Evolutionary conservation across 441 rosid species (phyloP).

Genomic region (Jatropha podagrica): DNA sequence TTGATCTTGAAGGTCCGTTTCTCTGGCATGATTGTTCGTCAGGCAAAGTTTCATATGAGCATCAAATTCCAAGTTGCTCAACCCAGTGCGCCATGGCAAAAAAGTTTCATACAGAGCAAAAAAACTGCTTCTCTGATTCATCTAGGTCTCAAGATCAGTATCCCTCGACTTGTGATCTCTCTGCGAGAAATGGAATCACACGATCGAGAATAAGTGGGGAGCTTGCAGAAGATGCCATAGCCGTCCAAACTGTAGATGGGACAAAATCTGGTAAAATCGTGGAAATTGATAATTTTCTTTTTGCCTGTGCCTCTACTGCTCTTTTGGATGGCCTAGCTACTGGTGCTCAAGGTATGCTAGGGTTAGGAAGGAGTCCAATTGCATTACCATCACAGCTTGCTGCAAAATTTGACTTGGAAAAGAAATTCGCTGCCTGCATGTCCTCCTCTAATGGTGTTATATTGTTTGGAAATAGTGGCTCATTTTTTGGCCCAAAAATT

Average conservation of each 20-base stretch:
- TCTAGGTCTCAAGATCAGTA: background rate
- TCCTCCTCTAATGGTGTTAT: conserved; percentile 20
- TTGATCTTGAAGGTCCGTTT: conserved; percentile 53
- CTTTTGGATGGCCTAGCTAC: conserved; percentile 11
- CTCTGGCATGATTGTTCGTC: conserved; percentile 51
- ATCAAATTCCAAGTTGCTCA: conserved; percentile 44
- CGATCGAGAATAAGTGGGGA: conserved; percentile 37
- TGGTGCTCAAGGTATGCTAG: conserved; percentile 17
- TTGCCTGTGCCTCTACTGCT: conserved; percentile 40
- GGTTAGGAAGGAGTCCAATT: conserved; percentile 17
- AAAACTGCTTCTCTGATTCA: conserved; percentile 10
- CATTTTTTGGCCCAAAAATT: conserved; percentile 14
- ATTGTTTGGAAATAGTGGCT: conserved; percentile 6
- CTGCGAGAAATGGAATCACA: conserved; percentile 30
- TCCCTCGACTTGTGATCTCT: conserved; percentile 38
- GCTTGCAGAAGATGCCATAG: conserved; percentile 45
- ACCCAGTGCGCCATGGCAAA: conserved; percentile 27
- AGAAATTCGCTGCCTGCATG: conserved; percentile 19
- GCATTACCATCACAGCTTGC: conserved; percentile 21
- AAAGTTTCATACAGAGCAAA: background rate
- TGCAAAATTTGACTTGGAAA: background rate
- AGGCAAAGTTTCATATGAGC: conserved; percentile 17
- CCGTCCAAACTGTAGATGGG: conserved; percentile 36
- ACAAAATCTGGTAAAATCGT: conserved; percentile 21
- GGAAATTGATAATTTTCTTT: conserved; percentile 37